These are phyloP conservation scores for Populus trichocarpa DNA, from an alignment of 441 rosid species.

Conservation along the genomic window DNA sequence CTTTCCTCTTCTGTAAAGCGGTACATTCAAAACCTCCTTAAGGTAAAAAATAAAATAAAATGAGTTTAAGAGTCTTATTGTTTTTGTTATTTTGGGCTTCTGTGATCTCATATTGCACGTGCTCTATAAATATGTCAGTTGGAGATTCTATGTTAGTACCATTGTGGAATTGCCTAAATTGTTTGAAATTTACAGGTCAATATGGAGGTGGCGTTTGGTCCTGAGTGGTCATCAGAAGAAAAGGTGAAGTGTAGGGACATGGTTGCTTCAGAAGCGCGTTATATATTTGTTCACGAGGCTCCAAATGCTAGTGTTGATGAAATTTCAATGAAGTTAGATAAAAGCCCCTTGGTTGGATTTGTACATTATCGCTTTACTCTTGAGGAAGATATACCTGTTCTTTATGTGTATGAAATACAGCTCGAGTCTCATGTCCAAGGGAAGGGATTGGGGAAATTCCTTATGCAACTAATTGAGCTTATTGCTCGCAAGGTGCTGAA, in stretches of 20 bases:
- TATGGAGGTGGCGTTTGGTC: constrained; percentile 71
- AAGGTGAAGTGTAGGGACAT: constrained; percentile 80
- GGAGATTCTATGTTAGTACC: not conserved
- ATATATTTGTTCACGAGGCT: constrained; percentile 54
- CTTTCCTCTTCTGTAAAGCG: constrained; percentile 43
- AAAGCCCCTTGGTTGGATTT: constrained; percentile 56
- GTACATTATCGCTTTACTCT: constrained; percentile 70
- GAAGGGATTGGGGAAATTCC: constrained; percentile 73
- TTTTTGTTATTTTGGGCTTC: not conserved
- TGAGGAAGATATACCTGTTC: constrained; percentile 80
- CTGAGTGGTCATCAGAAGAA: constrained; percentile 71
- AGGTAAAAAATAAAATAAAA: constrained; percentile 28
- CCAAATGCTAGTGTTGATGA: constrained; percentile 23
- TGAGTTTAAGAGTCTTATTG: not conserved
- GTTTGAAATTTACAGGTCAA: constrained; percentile 40
- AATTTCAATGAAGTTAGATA: constrained; percentile 12
- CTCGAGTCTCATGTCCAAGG: constrained; percentile 66
- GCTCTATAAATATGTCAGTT: not conserved
- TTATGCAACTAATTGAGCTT: constrained; percentile 81
- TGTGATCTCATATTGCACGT: not conserved
- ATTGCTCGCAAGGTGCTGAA: constrained; percentile 65
- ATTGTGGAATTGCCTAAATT: not conserved
- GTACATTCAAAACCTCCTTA: constrained; percentile 53
- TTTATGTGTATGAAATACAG: constrained; percentile 84
- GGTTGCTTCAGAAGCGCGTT: constrained; percentile 70